Conservation (phyloP, 768 basidiomycete species). For the Panus rudis region DNA sequence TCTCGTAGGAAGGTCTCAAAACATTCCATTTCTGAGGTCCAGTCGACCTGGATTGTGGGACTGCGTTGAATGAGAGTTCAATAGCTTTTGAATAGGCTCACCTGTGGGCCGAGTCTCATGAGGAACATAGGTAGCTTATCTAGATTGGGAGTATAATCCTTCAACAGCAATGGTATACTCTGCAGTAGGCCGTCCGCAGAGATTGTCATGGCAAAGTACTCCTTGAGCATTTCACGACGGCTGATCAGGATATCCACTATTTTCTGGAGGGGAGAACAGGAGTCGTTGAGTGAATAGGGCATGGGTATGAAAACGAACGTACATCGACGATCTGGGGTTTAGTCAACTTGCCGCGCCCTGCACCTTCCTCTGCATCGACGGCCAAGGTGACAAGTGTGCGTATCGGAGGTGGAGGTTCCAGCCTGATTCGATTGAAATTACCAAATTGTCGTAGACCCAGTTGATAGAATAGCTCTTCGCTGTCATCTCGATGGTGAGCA, state of each 20-base stretch:
- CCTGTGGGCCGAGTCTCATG: conserved; percentile 90
- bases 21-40: conserved; percentile 79
- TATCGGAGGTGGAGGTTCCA: conserved; percentile 78
- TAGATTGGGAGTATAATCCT: conserved; percentile 86
- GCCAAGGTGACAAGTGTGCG: conserved; percentile 70
- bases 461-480: conserved; percentile 95
- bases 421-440: conserved; percentile 62
- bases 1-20: conserved; percentile 84
- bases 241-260: conserved; percentile 55
- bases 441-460: conserved; percentile 90
- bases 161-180: conserved; percentile 73
- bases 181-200: conserved; percentile 60
- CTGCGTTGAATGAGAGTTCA: not conserved
- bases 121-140: conserved; percentile 85
- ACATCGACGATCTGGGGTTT: conserved; percentile 70
- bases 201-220: conserved; percentile 84
- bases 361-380: conserved; percentile 58
- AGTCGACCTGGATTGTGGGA: conserved; percentile 59
- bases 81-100: conserved; percentile 23
- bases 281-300: not conserved
- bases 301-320: conserved; percentile 17
- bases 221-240: conserved; percentile 77
- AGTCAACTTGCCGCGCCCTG: conserved; percentile 41
- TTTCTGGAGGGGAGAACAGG: conserved; percentile 39
- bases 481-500: conserved; percentile 25